Evolutionary conservation across 208 protist genomes (phyloP).

Genomic region (Wallacemonas rigidus): DNA sequence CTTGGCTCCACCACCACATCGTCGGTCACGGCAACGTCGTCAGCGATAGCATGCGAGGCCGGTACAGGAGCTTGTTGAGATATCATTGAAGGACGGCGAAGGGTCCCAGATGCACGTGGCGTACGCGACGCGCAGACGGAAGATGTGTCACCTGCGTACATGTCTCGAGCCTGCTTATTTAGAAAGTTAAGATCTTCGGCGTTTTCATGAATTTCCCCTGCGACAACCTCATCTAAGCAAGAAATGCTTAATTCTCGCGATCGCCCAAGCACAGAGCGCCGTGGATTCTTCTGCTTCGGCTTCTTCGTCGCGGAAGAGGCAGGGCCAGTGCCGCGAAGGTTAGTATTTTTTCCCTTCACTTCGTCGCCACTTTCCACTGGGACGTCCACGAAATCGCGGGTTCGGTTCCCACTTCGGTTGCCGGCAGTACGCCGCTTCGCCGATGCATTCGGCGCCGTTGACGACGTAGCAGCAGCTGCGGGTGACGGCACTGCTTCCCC

Average conservation of each 20-base stretch:
- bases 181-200: slow-evolving; percentile 11
- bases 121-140: slow-evolving; percentile 3
- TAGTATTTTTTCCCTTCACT: slow-evolving; percentile 7
- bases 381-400: slow-evolving; percentile 50
- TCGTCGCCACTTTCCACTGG: slow-evolving; percentile 20
- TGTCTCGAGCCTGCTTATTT: neutral
- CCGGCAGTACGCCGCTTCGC: slow-evolving; percentile 31
- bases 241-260: slow-evolving; percentile 25
- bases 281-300: neutral
- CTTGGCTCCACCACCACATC: neutral
- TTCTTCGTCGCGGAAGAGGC: neutral
- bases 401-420: slow-evolving; percentile 31
- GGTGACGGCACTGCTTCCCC: neutral
- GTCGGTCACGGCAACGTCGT: neutral
- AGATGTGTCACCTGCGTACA: neutral
- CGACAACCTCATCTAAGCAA: slow-evolving; percentile 7
- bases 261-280: slow-evolving; percentile 1
- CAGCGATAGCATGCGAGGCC: neutral
- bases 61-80: slow-evolving; percentile 1
- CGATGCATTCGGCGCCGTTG: slow-evolving; percentile 13
- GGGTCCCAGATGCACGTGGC: neutral
- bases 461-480: slow-evolving; percentile 4
- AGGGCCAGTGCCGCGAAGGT: neutral
- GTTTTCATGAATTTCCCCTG: slow-evolving; percentile 18
- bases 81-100: slow-evolving; percentile 1